Base-by-base conservation (phyloP, 495 filamentous ascomycete species). In the Penicillium flavigenum region DNA sequence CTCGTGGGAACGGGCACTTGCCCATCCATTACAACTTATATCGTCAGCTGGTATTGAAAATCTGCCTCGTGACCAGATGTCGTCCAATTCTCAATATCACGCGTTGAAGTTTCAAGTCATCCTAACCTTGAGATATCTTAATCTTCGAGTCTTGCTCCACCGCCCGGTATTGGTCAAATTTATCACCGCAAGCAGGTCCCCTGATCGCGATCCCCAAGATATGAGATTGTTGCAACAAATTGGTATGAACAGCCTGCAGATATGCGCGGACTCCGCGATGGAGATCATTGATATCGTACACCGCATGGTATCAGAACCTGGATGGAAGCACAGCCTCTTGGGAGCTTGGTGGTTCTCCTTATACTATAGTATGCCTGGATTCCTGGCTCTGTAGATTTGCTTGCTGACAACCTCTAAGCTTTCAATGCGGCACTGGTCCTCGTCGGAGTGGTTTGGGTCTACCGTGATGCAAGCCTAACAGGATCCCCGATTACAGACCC, bases 311-410 rank as follows among this genome's bases (percentile, higher is more conserved):
- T 51, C 61, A 5, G 54, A 54, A 9, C 47, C 57, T 17, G 65
- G 55, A 58, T 59, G 61, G 70, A 47, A 64, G 44, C 49, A 63
- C 9, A 59, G 63, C 32, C 51, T 75, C 16, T 46, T 76, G 5
- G 75, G 74, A 1, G 76, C 76, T 27, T 76, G 75, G 73, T 73
- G 70, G 70, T 77, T 69, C 49, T 74, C 75, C 5, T 49, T 78
- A 17, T 76, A 76, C 26, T 78, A 76, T 52, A 72, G 73, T 75
- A 63, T 22, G 60, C 34, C n/a, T 31, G 17, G 7, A 32, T 39
- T 26, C 3, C 8, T 19, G 54, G 17, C 32, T 27, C 8, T 31
- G n/a, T 1, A 7, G 11, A 1, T 36, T 11, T 31, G 3, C 1
- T 5, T 16, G 8, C 47, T 47, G 17, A 49, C 50, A 31, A 2